Evolutionary conservation across 768 basidiomycete species (phyloP), one percentile per base, ranked within the genome.

Genomic region (Trametes meyenii): DNA sequence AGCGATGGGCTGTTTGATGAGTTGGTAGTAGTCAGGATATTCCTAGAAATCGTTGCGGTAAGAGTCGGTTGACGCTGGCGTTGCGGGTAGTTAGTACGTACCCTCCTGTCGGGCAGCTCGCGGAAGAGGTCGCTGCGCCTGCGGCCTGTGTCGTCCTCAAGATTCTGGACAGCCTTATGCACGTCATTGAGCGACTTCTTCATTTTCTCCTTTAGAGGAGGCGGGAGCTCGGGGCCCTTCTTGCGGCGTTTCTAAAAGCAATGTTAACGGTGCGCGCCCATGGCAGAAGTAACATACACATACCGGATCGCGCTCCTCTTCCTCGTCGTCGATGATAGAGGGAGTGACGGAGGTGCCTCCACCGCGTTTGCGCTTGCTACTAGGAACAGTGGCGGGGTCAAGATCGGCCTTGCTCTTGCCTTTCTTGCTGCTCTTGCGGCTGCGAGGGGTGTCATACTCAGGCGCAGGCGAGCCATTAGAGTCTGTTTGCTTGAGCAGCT

Each of bases 21-120:
- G 82, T 58, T 88, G 83, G 74, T 96, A 97, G 72, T 98, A 99
- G 70, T 95, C 91, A 33, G 94, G 93, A 69, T 96, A 96, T 58
- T 89, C 86, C 90, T 94, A 66, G 7, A 58, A 48, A 45, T 33
- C 11, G 13, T 23, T 23, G 23, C 39, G 13, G 58, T 52, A 53
- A 70, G 36, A 72, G 62, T 66, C 54, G 66, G 57, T 33, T 45
- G 43, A 52, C 57, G 23, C 13, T 17, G 29, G 21, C 21, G 26
- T 55, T 42, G n/a, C 14, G 5, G 21, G 17, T n/a, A 14, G 53
- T 44, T 73, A 80, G 62, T 69, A 73, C 81, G 63, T 69, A 89
- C 90, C 72, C 86, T 82, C 74, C 79, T 87, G 70, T 90, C 87
- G 5, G 94, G 94, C n/a, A 91, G 80, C 63, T 93, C 92, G 59